Evolutionary conservation across 768 basidiomycete genomes (phyloP).

Genomic region (Naganishia onofrii): DNA sequence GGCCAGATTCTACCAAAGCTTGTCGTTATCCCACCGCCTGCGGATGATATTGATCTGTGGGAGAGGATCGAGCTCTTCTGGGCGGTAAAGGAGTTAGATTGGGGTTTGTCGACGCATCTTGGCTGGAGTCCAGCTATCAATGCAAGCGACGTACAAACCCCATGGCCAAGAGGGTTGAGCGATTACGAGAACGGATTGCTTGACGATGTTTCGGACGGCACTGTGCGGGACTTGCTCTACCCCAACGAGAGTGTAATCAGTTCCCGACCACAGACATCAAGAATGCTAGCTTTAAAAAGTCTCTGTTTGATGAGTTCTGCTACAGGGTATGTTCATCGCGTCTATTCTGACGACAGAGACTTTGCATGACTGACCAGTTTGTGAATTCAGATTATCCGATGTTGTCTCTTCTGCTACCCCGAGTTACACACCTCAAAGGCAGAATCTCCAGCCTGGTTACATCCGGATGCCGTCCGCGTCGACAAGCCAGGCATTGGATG

Average conservation of each 20-base stretch:
- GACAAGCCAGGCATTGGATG: slow-evolving; percentile 1
- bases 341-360: neutral
- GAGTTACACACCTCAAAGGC: neutral
- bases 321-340: slow-evolving; percentile 33
- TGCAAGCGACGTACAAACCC: slow-evolving; percentile 43
- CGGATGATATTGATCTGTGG: slow-evolving; percentile 44
- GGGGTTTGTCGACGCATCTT: slow-evolving; percentile 40
- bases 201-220: neutral
- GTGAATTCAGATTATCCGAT: slow-evolving; percentile 42
- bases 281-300: slow-evolving; percentile 43
- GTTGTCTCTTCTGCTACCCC: slow-evolving; percentile 25
- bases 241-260: slow-evolving; percentile 32
- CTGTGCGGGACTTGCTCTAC: slow-evolving; percentile 28
- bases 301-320: slow-evolving; percentile 40
- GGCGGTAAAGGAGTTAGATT: slow-evolving; percentile 49
- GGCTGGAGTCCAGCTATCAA: slow-evolving; percentile 44
- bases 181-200: slow-evolving; percentile 19
- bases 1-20: slow-evolving; percentile 38
- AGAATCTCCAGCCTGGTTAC: neutral
- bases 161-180: slow-evolving; percentile 34
- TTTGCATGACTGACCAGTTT: neutral
- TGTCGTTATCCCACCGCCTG: slow-evolving; percentile 43
- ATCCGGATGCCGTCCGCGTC: neutral
- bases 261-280: slow-evolving; percentile 29
- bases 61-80: slow-evolving; percentile 47